These are phyloP conservation scores for Grammothele lineata DNA, from an alignment of 768 basidiomycete species.

Conservation along the genomic window DNA sequence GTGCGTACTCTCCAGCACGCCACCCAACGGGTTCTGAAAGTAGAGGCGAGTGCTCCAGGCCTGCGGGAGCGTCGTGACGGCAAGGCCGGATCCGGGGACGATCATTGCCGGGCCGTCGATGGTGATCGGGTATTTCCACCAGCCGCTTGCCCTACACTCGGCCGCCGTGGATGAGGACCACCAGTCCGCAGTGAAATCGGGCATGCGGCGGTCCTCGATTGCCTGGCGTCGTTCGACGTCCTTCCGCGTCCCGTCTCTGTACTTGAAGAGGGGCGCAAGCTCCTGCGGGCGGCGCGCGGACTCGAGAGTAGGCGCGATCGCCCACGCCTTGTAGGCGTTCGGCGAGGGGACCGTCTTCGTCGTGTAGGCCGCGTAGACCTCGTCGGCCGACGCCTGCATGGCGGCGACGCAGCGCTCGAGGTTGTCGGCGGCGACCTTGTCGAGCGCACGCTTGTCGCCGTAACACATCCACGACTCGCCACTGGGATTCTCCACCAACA, in stretches of 20 bases:
- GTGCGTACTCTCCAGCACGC: too few relatives aligned
- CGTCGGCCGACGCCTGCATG: conserved; percentile 15
- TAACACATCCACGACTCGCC: conserved; percentile 8
- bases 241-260: background rate
- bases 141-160: conserved; percentile 3
- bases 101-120: too few relatives aligned
- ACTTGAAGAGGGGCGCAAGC: conserved; percentile 10
- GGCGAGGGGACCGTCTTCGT: background rate
- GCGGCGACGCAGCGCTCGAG: conserved; percentile 11
- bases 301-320: conserved; percentile 11
- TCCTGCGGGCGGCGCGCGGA: conserved; percentile 10
- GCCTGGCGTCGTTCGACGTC: background rate
- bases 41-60: too few relatives aligned
- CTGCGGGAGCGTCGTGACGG: too few relatives aligned
- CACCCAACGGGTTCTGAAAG: too few relatives aligned
- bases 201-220: background rate
- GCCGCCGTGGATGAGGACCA: background rate
- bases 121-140: too few relatives aligned
- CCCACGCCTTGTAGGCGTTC: conserved; percentile 7
- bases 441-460: conserved; percentile 13
- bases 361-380: conserved; percentile 11
- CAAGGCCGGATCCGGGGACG: too few relatives aligned
- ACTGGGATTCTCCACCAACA: conserved; percentile 5
- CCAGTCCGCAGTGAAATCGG: conserved; percentile 4
- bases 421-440: conserved; percentile 1